A percentile compares a stretch with the other conserved stretches of the same genome.
phyloP scores from a whole-genome alignment of 495 filamentous ascomycete species.

The Pseudomonodictys pantanalensis region DNA sequence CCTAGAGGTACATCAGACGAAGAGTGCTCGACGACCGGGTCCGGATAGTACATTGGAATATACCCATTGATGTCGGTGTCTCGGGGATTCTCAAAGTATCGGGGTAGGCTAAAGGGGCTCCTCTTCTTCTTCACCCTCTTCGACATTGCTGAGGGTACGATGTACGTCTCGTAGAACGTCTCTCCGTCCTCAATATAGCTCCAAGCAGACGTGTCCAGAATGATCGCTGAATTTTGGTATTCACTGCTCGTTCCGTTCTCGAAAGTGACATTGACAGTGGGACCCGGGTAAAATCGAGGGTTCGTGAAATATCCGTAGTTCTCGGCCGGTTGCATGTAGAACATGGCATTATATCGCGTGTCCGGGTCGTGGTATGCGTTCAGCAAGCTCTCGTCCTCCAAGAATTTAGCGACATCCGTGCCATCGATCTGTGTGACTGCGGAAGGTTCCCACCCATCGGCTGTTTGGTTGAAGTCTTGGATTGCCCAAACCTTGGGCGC shows the following conservation, averaged over 20 bases:
- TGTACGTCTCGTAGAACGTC: conserved; percentile 25
- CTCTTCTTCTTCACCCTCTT: conserved; percentile 20
- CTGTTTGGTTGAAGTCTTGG: conserved; percentile 27
- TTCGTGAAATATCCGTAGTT: conserved; percentile 26
- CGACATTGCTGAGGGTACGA: neutral
- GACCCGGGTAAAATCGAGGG: conserved; percentile 29
- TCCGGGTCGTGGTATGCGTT: conserved; percentile 33
- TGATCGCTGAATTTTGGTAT: conserved; percentile 21
- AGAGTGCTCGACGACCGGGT: conserved; percentile 21
- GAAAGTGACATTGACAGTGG: conserved; percentile 19
- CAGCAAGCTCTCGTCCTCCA: conserved; percentile 15
- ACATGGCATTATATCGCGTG: conserved; percentile 31
- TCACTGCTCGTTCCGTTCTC: conserved; percentile 26
- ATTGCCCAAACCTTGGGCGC: conserved; percentile 29
- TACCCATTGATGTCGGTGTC: conserved; percentile 3
- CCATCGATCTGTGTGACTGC: conserved; percentile 25
- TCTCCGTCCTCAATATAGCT: conserved; percentile 12
- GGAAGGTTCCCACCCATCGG: neutral
- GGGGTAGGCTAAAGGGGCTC: conserved; percentile 15
- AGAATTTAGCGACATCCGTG: conserved; percentile 25
- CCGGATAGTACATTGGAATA: too few species aligned
- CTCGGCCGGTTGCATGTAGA: conserved; percentile 31
- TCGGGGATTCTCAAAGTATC: conserved; percentile 4
- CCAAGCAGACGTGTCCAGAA: conserved; percentile 20
- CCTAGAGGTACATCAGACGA: conserved; percentile 20